Evolutionary conservation across 768 basidiomycete species (phyloP).

Genomic region (Psilocybe sp.): DNA sequence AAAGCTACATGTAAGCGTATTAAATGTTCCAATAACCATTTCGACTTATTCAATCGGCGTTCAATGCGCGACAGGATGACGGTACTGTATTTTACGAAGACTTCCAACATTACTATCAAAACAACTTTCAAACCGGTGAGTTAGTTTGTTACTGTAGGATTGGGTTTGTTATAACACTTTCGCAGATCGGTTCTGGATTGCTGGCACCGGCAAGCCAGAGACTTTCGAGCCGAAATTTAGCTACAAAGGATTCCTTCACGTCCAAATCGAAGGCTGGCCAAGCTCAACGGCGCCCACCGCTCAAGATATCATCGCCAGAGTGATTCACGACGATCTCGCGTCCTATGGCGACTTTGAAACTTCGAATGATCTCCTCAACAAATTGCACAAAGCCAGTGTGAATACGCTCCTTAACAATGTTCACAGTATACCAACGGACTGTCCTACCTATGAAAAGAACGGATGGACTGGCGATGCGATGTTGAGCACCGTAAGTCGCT

Average conservation of each 20-base stretch:
- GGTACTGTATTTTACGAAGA: slow-evolving; percentile 9
- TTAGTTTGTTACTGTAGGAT: background rate
- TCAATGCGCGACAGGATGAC: background rate
- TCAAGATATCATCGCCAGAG: background rate
- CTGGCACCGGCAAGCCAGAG: slow-evolving; percentile 6
- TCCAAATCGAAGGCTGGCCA: slow-evolving; percentile 10
- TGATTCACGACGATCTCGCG: slow-evolving; percentile 8
- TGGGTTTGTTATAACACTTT: background rate
- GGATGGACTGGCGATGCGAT: slow-evolving; percentile 30
- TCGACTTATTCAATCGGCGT: background rate
- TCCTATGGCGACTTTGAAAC: slow-evolving; percentile 2
- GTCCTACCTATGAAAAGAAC: slow-evolving; percentile 29
- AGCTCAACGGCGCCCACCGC: slow-evolving; percentile 2
- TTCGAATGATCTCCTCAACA: slow-evolving; percentile 5
- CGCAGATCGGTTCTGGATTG: slow-evolving; percentile 9
- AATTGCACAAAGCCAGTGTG: slow-evolving; percentile 6
- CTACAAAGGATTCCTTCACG: slow-evolving; percentile 9
- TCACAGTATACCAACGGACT: slow-evolving; percentile 15
- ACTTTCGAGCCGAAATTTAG: slow-evolving; percentile 10
- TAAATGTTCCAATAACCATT: background rate
- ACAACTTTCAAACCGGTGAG: slow-evolving; percentile 9
- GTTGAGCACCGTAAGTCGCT: slow-evolving; percentile 21
- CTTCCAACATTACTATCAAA: slow-evolving; percentile 5
- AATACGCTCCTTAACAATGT: slow-evolving; percentile 8
- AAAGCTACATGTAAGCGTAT: slow-evolving; percentile 20